Conservation (phyloP, 768 basidiomycete species). For the Rhizopogon rudus region DNA sequence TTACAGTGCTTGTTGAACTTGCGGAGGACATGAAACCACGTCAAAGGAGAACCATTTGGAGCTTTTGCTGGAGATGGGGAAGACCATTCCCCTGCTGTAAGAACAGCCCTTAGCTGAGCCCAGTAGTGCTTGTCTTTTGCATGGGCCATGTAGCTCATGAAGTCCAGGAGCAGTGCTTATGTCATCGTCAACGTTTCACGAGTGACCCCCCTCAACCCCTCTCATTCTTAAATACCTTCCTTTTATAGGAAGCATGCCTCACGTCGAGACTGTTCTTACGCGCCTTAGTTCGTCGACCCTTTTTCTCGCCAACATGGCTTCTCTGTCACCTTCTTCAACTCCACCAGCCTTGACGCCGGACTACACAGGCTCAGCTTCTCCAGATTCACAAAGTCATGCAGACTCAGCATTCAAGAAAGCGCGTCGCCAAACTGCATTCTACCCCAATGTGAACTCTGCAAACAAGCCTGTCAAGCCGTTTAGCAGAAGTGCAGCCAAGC, state of each 20-base stretch:
- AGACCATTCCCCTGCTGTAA: slow-evolving; percentile 75
- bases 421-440: slow-evolving; percentile 71
- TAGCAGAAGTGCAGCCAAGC: slow-evolving; percentile 86
- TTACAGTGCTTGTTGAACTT: slow-evolving; percentile 85
- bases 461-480: slow-evolving; percentile 82
- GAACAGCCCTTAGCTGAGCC: slow-evolving; percentile 62
- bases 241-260: background rate
- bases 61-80: slow-evolving; percentile 55
- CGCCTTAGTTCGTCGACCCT: slow-evolving; percentile 4
- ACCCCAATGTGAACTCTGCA: slow-evolving; percentile 64
- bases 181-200: background rate
- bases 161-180: background rate
- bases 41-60: slow-evolving; percentile 44
- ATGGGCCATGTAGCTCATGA: slow-evolving; percentile 29
- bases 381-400: slow-evolving; percentile 26
- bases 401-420: slow-evolving; percentile 38
- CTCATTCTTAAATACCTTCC: no score
- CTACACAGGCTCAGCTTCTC: slow-evolving; percentile 41
- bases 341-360: slow-evolving; percentile 59
- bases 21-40: slow-evolving; percentile 77
- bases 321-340: slow-evolving; percentile 35
- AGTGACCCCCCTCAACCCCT: slow-evolving; percentile 3
- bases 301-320: slow-evolving; percentile 15
- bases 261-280: no score
- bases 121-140: slow-evolving; percentile 76